Conservation (phyloP, 1,139 yeast species). For the Suhomyces terraborum region DNA sequence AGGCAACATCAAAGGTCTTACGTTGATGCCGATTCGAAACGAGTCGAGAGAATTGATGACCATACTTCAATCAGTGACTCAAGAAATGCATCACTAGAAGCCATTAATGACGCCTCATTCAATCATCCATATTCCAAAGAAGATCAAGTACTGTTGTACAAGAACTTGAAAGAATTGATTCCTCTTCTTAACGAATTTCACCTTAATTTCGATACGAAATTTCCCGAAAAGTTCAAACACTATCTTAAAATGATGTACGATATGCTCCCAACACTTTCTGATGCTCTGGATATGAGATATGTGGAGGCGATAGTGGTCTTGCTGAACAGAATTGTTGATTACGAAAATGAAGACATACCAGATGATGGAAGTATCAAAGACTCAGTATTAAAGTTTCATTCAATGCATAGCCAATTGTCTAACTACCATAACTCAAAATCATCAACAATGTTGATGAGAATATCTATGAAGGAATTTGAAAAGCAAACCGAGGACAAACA, state of each 20-base stretch:
- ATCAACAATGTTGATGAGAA: constrained; percentile 33
- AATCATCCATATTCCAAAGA: constrained; percentile 19
- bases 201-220: constrained; percentile 29
- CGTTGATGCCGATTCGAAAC: too few relatives aligned
- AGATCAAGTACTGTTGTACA: constrained; percentile 21
- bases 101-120: background rate
- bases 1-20: too few relatives aligned
- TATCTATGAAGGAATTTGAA: constrained; percentile 23
- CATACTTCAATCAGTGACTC: too few relatives aligned
- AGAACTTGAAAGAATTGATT: constrained; percentile 27
- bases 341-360: constrained; percentile 30
- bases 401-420: constrained; percentile 21
- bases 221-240: constrained; percentile 25
- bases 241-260: constrained; percentile 28
- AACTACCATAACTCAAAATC: constrained; percentile 3
- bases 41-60: too few relatives aligned
- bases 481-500: constrained; percentile 6
- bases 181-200: constrained; percentile 35
- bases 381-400: constrained; percentile 26
- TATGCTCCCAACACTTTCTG: constrained; percentile 23
- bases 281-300: constrained; percentile 26
- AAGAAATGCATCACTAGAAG: background rate
- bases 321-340: constrained; percentile 31
- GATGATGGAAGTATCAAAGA: constrained; percentile 23
- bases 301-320: constrained; percentile 26